These are phyloP conservation scores for Silene coronaria DNA, from an alignment of 179 eudicot genomes.

Conservation along the genomic window DNA sequence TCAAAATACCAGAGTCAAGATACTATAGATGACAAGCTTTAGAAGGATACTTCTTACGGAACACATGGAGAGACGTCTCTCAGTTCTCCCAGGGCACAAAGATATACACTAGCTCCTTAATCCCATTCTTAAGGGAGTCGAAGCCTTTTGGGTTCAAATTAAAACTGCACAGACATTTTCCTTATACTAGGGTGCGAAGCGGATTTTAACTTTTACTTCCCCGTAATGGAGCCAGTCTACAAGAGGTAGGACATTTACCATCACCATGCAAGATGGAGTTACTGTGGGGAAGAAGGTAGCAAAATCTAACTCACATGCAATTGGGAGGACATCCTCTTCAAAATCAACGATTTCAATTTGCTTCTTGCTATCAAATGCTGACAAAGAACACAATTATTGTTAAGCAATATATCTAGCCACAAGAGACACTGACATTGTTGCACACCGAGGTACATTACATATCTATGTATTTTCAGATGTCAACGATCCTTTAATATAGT, in stretches of 20 bases:
- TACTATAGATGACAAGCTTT: not conserved
- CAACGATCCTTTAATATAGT: not conserved
- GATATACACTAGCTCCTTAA: not conserved
- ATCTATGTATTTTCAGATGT: not conserved
- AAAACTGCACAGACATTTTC: not conserved
- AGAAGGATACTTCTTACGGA: not conserved
- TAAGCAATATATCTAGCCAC: slow-evolving; percentile 8
- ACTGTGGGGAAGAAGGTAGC: not conserved
- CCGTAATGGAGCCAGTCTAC: not conserved
- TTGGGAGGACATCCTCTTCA: slow-evolving; percentile 55
- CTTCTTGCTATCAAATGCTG: slow-evolving; percentile 60
- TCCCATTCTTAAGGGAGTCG: not conserved
- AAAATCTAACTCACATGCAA: slow-evolving; percentile 50
- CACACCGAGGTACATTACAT: not conserved
- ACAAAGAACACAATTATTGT: slow-evolving; percentile 20
- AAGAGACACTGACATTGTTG: not conserved
- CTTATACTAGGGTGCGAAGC: not conserved
- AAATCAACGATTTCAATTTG: slow-evolving; percentile 49
- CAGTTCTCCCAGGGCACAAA: not conserved
- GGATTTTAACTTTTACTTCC: not conserved
- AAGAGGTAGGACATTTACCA: not conserved
- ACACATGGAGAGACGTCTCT: not conserved
- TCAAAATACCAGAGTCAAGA: not conserved
- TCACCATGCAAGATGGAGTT: not conserved
- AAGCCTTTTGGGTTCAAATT: not conserved